These are phyloP conservation scores for Dothideomycetes sp. DNA, from an alignment of 2,329 filamentous ascomycete species.

Conservation along the genomic window DNA sequence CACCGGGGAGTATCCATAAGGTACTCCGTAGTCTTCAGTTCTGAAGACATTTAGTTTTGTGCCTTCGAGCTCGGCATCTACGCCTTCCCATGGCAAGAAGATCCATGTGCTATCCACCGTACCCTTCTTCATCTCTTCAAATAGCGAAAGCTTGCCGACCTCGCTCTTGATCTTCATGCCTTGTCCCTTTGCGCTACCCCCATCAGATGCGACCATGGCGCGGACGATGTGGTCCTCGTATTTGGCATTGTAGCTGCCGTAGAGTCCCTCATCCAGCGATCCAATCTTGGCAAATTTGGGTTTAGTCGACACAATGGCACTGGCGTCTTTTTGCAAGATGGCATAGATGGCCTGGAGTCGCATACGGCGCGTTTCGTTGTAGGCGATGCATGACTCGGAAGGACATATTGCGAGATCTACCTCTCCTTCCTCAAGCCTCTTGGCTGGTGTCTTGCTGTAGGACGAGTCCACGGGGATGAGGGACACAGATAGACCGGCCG, in stretches of 20 bases:
- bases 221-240: conserved; percentile 21
- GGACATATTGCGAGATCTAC: conserved; percentile 22
- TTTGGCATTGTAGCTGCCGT: conserved; percentile 21
- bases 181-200: conserved; percentile 13
- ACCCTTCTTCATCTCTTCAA: conserved; percentile 17
- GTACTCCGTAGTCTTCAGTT: conserved; percentile 16
- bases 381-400: conserved; percentile 21
- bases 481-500: conserved; percentile 15
- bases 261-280: conserved; percentile 14
- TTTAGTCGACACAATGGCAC: conserved; percentile 18
- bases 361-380: conserved; percentile 19
- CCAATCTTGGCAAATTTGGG: neutral
- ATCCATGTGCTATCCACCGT: conserved; percentile 22
- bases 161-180: conserved; percentile 14
- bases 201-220: conserved; percentile 17
- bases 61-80: conserved; percentile 18
- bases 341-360: conserved; percentile 21
- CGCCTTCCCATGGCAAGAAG: conserved; percentile 22
- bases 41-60: conserved; percentile 14
- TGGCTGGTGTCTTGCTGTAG: conserved; percentile 20
- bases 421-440: conserved; percentile 15
- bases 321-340: conserved; percentile 21
- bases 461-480: conserved; percentile 17
- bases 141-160: conserved; percentile 19
- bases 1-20: conserved; percentile 22